Evolutionary conservation across 2,329 filamentous ascomycete species (phyloP).

Genomic region (Pestalotiopsis fici): DNA sequence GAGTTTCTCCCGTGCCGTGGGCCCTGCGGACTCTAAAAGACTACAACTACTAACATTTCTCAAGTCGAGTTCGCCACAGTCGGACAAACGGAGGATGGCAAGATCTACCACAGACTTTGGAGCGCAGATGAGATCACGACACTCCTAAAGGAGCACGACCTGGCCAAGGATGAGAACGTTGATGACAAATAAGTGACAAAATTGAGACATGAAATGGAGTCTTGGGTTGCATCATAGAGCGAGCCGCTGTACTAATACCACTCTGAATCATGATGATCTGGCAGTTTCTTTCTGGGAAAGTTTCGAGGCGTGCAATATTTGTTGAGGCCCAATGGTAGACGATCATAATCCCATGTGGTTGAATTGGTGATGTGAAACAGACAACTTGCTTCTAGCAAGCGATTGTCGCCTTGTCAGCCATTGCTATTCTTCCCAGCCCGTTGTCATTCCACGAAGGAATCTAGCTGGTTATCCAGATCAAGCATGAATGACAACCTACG

Average conservation of each 20-base stretch:
- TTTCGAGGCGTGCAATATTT: background rate
- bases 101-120: constrained; percentile 98
- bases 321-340: background rate
- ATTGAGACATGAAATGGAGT: constrained; percentile 4
- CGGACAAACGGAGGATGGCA: constrained; percentile 90
- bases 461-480: too few relatives aligned
- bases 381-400: background rate
- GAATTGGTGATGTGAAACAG: background rate
- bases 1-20: constrained; percentile 38
- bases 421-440: background rate
- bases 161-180: constrained; percentile 81
- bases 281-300: background rate
- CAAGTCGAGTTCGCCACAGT: constrained; percentile 97
- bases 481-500: too few relatives aligned
- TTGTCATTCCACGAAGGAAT: too few relatives aligned
- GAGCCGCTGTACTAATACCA: constrained; percentile 15
- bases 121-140: constrained; percentile 94
- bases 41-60: constrained; percentile 20
- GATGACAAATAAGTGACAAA: constrained; percentile 57
- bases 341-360: background rate
- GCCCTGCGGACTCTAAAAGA: background rate
- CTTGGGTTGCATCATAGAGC: constrained; percentile 13
- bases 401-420: background rate
- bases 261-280: constrained; percentile 6
- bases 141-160: constrained; percentile 89